phyloP scores from a whole-genome alignment of 148 eudicot species.

The Cornus controversa region DNA sequence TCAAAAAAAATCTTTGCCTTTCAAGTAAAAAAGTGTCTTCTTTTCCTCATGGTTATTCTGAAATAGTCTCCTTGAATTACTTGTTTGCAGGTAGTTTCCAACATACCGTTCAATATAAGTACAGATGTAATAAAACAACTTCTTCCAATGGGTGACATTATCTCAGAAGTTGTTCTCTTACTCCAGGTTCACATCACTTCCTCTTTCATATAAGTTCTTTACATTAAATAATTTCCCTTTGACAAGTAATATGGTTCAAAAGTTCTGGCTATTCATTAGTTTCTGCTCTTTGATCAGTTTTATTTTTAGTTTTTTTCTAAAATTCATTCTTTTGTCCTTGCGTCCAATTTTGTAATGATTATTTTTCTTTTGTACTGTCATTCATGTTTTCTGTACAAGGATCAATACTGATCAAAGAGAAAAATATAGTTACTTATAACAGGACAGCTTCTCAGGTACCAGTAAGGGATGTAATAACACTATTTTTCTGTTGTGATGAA shows the following conservation, averaged over 20 bases:
- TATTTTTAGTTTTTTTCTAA: not conserved
- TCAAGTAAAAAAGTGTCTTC: not conserved
- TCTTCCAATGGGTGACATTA: conserved; percentile 97
- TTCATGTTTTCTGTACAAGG: not conserved
- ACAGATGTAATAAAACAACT: conserved; percentile 84
- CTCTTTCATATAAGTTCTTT: not conserved
- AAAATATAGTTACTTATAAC: too few species aligned
- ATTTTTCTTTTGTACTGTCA: not conserved
- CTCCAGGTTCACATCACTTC: conserved; percentile 62
- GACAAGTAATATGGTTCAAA: not conserved
- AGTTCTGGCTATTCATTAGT: not conserved
- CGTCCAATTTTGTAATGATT: not conserved
- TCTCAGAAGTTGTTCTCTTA: conserved; percentile 87
- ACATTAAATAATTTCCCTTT: not conserved
- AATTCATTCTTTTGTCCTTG: not conserved
- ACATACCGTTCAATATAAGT: conserved; percentile 94
- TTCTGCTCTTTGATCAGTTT: not conserved
- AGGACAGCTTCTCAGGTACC: too few species aligned
- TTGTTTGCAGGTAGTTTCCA: conserved; percentile 73
- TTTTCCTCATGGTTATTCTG: not conserved
- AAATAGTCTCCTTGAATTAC: not conserved
- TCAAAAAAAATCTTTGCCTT: not conserved
- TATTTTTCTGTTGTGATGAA: too few species aligned
- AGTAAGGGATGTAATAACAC: too few species aligned
- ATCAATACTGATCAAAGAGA: too few species aligned